phyloP scores from a whole-genome alignment of 305 asterid genomes.

The Striga hermonthica region DNA sequence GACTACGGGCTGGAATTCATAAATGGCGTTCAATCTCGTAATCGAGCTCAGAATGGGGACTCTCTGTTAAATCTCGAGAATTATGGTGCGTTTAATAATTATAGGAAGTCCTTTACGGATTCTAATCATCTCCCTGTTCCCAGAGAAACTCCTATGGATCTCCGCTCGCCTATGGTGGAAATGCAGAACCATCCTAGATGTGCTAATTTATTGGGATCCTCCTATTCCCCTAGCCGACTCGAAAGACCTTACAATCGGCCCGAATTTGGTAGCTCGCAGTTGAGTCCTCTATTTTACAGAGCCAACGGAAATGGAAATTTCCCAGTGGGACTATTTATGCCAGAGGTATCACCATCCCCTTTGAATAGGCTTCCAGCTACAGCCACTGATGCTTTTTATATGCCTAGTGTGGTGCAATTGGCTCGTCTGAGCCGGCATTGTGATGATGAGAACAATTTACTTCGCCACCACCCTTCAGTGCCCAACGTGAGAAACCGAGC shows the following conservation, averaged over 20 bases:
- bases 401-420: slow-evolving; percentile 38
- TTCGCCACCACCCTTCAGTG: background rate
- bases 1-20: slow-evolving; percentile 32
- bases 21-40: slow-evolving; percentile 38
- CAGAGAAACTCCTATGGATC: slow-evolving; percentile 31
- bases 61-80: slow-evolving; percentile 34
- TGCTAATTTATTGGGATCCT: slow-evolving; percentile 36
- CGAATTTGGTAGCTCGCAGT: slow-evolving; percentile 31
- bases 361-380: slow-evolving; percentile 34
- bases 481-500: slow-evolving; percentile 35
- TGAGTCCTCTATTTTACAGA: slow-evolving; percentile 37
- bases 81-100: slow-evolving; percentile 30
- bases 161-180: slow-evolving; percentile 33
- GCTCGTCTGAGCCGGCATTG: slow-evolving; percentile 31
- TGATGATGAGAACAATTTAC: slow-evolving; percentile 31
- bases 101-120: slow-evolving; percentile 33
- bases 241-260: slow-evolving; percentile 36
- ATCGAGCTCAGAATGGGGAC: slow-evolving; percentile 31
- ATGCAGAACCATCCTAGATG: slow-evolving; percentile 38
- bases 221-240: slow-evolving; percentile 31
- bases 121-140: slow-evolving; percentile 37
- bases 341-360: slow-evolving; percentile 33
- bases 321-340: slow-evolving; percentile 38
- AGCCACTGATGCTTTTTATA: slow-evolving; percentile 31
- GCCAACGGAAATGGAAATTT: slow-evolving; percentile 32